Base-by-base conservation (phyloP, 441 rosid genomes). In the Daphne laureola region DNA sequence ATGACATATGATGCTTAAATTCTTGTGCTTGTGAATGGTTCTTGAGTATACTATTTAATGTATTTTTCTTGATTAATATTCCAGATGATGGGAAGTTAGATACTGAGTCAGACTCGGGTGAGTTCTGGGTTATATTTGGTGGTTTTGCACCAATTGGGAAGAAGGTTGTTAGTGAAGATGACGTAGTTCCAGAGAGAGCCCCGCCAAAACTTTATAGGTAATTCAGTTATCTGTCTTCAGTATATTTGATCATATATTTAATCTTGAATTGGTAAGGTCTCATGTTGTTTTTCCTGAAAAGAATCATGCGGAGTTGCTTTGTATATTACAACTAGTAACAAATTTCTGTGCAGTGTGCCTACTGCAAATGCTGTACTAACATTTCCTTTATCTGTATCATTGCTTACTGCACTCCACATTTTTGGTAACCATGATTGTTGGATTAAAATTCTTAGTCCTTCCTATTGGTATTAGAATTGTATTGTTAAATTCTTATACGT, bases 141-240 rank as follows among this genome's bases (percentile, higher is more conserved):
- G 98, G 98, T 36, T 90, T 90, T 73, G 95, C 98, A 64, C 96
- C 98, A 45, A 90, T 90, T 18, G 90, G 82, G 59, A 87, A 83
- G 79, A 90, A 90, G 66, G 85, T 83, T 66, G 58, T 74, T 12
- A 67, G 64, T 57, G 98, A 90, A 46, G 94, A 90, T 63, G 98
- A 90, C 16, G 58, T 70, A 55, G 63, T 77, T 45, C 74, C 78
- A 0, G 95, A 83, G 69, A 69, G 79, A 45, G 78, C 79, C 60
- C 91, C 92, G 53, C 78, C 96, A 55, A 77, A 73, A 75, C 82
- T 90, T 38, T 83, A 79, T 58, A 59, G 90, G 98, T 87, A 76
- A 26, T 25, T 49, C 49, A 31, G 38, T 9, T 31, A 31, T 31
- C 8, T 31, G 8, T 31, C 38, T 31, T 31, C 38, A 6, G 38